phyloP scores from a whole-genome alignment of 176 grass and related monocot species.

The Cymbopogon citratus region DNA sequence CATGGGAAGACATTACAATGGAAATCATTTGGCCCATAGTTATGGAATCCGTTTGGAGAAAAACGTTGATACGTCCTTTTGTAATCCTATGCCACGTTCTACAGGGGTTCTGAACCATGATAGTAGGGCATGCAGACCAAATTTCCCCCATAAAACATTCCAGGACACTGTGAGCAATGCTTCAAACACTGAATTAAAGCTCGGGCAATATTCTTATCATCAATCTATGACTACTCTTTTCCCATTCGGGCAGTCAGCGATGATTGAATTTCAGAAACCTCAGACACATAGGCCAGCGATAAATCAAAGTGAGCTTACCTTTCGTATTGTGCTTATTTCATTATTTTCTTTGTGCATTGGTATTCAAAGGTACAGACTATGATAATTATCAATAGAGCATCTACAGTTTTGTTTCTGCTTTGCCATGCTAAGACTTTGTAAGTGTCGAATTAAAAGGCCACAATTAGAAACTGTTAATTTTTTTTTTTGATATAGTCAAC shows the following conservation, averaged over 20 bases:
- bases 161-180: slow-evolving; percentile 31
- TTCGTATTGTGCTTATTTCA: slow-evolving; percentile 16
- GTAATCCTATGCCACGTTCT: slow-evolving; percentile 18
- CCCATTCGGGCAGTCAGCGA: slow-evolving; percentile 32
- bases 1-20: slow-evolving; percentile 24
- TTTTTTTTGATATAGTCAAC: not conserved
- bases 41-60: slow-evolving; percentile 35
- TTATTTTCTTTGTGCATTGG: slow-evolving; percentile 17
- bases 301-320: slow-evolving; percentile 48
- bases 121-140: not conserved
- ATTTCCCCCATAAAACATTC: slow-evolving; percentile 24
- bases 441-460: not conserved
- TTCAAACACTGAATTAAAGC: slow-evolving; percentile 74
- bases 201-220: slow-evolving; percentile 67
- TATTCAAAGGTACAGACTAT: slow-evolving; percentile 4
- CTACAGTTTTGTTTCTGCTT: slow-evolving; percentile 10
- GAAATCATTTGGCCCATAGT: slow-evolving; percentile 40
- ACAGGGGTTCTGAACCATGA: slow-evolving; percentile 33
- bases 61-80: slow-evolving; percentile 31
- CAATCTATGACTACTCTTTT: slow-evolving; percentile 39
- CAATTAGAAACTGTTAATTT: slow-evolving; percentile 6
- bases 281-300: slow-evolving; percentile 25
- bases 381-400: slow-evolving; percentile 3
- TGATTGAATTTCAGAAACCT: slow-evolving; percentile 45
- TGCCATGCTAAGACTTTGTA: not conserved